A percentile compares a stretch with the other conserved stretches of the same genome.
Evolutionary conservation across 2,329 filamentous ascomycete species (phyloP).

Genomic region (Aspergillus costaricaensis): DNA sequence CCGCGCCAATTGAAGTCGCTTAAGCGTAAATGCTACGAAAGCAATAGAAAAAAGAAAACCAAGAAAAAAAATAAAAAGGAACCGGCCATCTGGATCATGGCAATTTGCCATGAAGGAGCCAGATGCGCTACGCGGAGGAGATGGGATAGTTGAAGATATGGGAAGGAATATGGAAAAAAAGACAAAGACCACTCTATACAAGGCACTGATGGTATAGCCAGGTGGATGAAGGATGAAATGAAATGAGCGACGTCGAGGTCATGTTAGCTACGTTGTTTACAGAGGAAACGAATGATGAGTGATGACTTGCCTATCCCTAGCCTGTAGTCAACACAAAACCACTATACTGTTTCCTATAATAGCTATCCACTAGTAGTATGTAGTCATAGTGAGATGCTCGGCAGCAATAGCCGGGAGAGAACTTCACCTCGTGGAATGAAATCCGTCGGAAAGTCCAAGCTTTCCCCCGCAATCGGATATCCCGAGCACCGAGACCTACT

Average conservation of each 20-base stretch:
- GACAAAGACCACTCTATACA: conserved; percentile 15
- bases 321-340: not conserved
- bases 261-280: not conserved
- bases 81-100: conserved; percentile 4
- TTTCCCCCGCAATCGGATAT: conserved; percentile 2
- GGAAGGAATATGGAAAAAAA: conserved; percentile 2
- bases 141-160: not conserved
- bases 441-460: not conserved
- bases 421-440: not conserved
- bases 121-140: conserved; percentile 19
- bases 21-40: conserved; percentile 3
- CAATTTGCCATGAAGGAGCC: conserved; percentile 15
- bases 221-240: conserved; percentile 14
- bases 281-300: conserved; percentile 5
- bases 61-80: conserved; percentile 12
- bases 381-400: not conserved
- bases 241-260: not conserved
- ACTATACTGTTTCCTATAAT: no score
- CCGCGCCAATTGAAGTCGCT: not conserved
- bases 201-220: conserved; percentile 10
- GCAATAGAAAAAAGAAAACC: conserved; percentile 7
- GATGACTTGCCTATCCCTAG: not conserved
- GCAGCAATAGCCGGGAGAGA: not conserved
- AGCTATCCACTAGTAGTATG: not conserved
- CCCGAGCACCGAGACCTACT: conserved; percentile 2